Conservation (phyloP, 306 rosid genomes). For the Prunus mongolica region DNA sequence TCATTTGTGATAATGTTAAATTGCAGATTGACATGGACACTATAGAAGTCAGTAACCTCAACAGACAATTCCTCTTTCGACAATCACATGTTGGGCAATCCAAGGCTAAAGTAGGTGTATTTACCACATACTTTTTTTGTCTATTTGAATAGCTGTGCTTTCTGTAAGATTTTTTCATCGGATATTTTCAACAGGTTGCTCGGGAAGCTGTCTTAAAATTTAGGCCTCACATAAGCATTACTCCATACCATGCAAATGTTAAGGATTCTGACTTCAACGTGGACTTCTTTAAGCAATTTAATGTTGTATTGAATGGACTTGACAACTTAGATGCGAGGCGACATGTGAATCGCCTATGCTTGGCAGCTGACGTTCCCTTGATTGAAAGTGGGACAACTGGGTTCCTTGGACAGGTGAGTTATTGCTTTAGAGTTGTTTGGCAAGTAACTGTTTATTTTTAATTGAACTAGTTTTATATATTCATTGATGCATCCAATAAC, state of each 20-base stretch:
- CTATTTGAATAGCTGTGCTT: slow-evolving; percentile 9
- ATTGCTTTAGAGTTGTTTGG: slow-evolving; percentile 17
- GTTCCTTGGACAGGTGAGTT: slow-evolving; percentile 93
- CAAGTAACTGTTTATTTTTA: not conserved
- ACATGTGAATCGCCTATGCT: slow-evolving; percentile 92
- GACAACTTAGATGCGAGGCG: slow-evolving; percentile 98
- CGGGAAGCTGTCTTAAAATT: slow-evolving; percentile 96
- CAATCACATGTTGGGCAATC: slow-evolving; percentile 97
- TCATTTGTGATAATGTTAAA: slow-evolving; percentile 22
- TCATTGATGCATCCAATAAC: not conserved
- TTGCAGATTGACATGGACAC: slow-evolving; percentile 99
- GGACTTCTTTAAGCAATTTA: slow-evolving; percentile 89
- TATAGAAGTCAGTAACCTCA: slow-evolving; percentile 98
- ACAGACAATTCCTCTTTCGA: slow-evolving; percentile 96
- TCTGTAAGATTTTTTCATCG: slow-evolving; percentile 23
- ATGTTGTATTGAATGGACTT: slow-evolving; percentile 91
- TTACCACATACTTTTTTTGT: slow-evolving; percentile 2
- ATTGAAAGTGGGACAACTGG: slow-evolving; percentile 99
- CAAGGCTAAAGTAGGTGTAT: slow-evolving; percentile 78
- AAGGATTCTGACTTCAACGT: slow-evolving; percentile 78
- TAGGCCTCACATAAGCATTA: slow-evolving; percentile 84
- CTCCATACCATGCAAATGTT: slow-evolving; percentile 90
- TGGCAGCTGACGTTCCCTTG: slow-evolving; percentile 93
- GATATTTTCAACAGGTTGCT: slow-evolving; percentile 73
- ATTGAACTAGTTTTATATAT: not conserved